phyloP scores from a whole-genome alignment of 1,284 basidiomycete genomes.

The Chondrostereum purpureum region DNA sequence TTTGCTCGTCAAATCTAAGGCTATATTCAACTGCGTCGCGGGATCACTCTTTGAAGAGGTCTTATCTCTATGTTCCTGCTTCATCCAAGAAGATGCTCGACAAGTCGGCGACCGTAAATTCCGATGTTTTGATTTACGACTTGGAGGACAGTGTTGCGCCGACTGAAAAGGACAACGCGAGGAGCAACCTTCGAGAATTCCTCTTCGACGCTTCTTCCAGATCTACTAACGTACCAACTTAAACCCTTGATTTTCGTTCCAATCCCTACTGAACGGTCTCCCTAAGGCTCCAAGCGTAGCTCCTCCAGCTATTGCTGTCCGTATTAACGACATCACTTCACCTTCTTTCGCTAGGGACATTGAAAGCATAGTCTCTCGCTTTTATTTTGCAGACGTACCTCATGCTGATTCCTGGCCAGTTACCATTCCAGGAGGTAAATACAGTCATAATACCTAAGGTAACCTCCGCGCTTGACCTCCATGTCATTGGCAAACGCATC shows the following conservation, averaged over 20 bases:
- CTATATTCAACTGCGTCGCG: no score
- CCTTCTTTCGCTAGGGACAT: constrained; percentile 71
- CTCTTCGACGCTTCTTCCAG: no score
- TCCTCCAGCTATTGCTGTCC: constrained; percentile 70
- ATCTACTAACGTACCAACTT: no score
- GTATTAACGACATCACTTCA: constrained; percentile 73
- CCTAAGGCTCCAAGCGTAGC: no score
- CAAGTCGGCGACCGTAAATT: constrained; percentile 58
- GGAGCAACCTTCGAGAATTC: constrained; percentile 41
- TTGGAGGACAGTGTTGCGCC: constrained; percentile 80
- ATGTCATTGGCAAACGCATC: constrained; percentile 50
- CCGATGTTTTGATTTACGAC: constrained; percentile 79
- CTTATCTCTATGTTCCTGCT: constrained; percentile 70
- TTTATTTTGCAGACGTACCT: no score
- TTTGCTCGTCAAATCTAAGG: no score
- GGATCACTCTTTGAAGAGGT: no score
- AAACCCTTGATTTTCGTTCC: no score
- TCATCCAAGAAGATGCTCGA: constrained; percentile 77
- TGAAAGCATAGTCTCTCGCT: constrained; percentile 54
- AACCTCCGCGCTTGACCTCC: constrained; percentile 59
- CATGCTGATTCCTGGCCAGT: constrained; percentile 29
- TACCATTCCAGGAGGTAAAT: constrained; percentile 39
- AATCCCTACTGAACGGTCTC: no score
- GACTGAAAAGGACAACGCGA: constrained; percentile 46
- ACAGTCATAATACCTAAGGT: constrained; percentile 78